phyloP scores from a whole-genome alignment of 495 filamentous ascomycete species.

The Penicillium manginii region DNA sequence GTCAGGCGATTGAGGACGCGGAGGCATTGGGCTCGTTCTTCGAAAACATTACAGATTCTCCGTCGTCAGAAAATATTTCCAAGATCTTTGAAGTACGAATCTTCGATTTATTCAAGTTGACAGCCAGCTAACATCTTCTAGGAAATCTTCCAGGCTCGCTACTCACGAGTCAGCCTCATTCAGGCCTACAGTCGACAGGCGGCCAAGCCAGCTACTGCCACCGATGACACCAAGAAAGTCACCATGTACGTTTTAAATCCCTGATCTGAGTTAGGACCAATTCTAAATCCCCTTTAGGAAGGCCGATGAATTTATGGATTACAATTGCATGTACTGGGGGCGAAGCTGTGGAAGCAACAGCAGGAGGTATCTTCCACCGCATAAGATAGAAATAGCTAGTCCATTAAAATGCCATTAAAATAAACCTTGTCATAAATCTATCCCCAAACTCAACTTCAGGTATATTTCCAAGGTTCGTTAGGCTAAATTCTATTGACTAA shows the following conservation, averaged over 20 bases:
- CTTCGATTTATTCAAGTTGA: not conserved
- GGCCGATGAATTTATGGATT: conserved; percentile 47
- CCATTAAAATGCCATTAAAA: no score
- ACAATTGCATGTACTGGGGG: conserved; percentile 47
- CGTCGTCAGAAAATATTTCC: not conserved
- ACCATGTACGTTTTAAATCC: conserved; percentile 25
- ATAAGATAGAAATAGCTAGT: not conserved
- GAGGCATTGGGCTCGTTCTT: conserved; percentile 34
- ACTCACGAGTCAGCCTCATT: conserved; percentile 27
- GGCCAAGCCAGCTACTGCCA: conserved; percentile 36
- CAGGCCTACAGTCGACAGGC: conserved; percentile 38
- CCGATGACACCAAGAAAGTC: conserved; percentile 27
- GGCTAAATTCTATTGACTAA: not conserved
- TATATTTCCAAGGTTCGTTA: no score
- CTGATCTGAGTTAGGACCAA: not conserved
- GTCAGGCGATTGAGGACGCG: conserved; percentile 45
- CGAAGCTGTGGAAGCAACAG: conserved; percentile 30
- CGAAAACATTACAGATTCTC: conserved; percentile 15
- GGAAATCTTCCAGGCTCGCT: conserved; percentile 27
- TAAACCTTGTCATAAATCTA: no score
- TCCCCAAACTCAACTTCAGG: no score
- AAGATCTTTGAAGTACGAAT: conserved; percentile 14
- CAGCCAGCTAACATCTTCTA: not conserved
- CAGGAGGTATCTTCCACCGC: not conserved
- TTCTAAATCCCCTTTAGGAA: conserved; percentile 15